A percentile compares a stretch with the other conserved stretches of the same genome.
Evolutionary conservation across 1,284 basidiomycete species (phyloP).

Genomic region (Agaricales sp.): DNA sequence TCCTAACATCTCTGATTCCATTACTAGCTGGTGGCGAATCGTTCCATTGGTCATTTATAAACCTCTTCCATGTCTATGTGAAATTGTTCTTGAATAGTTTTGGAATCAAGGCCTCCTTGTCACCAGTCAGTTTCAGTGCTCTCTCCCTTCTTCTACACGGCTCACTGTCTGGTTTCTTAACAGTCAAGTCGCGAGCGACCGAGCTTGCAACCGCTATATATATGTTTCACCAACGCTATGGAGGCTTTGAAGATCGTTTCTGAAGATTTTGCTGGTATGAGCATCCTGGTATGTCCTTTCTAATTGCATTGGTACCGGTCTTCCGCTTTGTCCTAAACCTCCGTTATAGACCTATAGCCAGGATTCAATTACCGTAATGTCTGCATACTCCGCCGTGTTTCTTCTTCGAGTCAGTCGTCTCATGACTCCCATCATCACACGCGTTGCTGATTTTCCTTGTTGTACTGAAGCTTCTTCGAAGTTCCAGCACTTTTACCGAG

Average conservation of each 20-base stretch:
- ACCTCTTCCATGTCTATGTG: slow-evolving; percentile 66
- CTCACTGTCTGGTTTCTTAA: slow-evolving; percentile 6
- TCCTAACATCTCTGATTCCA: slow-evolving; percentile 10
- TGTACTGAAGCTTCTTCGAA: slow-evolving; percentile 49
- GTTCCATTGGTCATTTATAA: slow-evolving; percentile 65
- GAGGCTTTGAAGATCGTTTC: slow-evolving; percentile 60
- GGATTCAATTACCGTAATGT: slow-evolving; percentile 75
- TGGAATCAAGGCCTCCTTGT: slow-evolving; percentile 54
- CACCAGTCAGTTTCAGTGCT: slow-evolving; percentile 36
- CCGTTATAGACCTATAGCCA: slow-evolving; percentile 61
- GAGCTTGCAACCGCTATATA: slow-evolving; percentile 56
- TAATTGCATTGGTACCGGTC: slow-evolving; percentile 1
- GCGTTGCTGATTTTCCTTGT: slow-evolving; percentile 6
- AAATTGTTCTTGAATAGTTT: slow-evolving; percentile 74
- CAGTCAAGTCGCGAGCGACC: slow-evolving; percentile 39
- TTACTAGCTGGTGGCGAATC: slow-evolving; percentile 47
- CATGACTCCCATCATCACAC: slow-evolving; percentile 6
- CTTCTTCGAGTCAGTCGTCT: slow-evolving; percentile 47
- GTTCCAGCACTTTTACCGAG: slow-evolving; percentile 40
- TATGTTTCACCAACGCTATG: slow-evolving; percentile 63
- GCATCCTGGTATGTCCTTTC: slow-evolving; percentile 50
- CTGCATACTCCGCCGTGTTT: slow-evolving; percentile 72
- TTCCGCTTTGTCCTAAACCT: slow-evolving; percentile 1
- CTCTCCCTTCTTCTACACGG: slow-evolving; percentile 4
- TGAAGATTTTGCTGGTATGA: slow-evolving; percentile 61